Percentiles rank a stretch among this genome's conserved stretches.
Evolutionary conservation across 2,329 filamentous ascomycete genomes (phyloP).

Genomic region (Exophiala calicioides): DNA sequence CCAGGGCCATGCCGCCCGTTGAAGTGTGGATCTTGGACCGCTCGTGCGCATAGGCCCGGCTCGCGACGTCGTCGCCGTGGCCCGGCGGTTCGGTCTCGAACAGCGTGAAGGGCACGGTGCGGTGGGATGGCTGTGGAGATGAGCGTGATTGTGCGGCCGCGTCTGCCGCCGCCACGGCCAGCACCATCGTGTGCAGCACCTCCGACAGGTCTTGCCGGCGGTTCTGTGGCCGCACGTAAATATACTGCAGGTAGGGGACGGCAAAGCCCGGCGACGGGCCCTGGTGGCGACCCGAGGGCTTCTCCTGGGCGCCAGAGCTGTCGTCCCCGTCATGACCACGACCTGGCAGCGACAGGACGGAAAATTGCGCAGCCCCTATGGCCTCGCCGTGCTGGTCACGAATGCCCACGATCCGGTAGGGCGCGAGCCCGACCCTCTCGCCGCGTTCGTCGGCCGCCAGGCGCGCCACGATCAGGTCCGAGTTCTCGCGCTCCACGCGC

Average conservation of each 20-base stretch:
- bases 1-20: conserved; percentile 26
- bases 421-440: conserved; percentile 18
- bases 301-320: not conserved
- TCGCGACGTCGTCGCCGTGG: conserved; percentile 23
- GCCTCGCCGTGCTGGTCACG: conserved; percentile 22
- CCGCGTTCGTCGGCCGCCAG: conserved; percentile 22
- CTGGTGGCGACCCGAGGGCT: not conserved
- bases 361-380: conserved; percentile 31
- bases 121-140: not conserved
- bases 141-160: conserved; percentile 5
- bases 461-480: conserved; percentile 27
- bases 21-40: conserved; percentile 27
- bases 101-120: conserved; percentile 27
- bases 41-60: conserved; percentile 19
- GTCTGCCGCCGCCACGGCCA: conserved; percentile 26
- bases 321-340: not conserved
- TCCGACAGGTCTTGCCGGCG: conserved; percentile 31
- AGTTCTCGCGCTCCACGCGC: conserved; percentile 23
- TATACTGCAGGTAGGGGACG: conserved; percentile 30
- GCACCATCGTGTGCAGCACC: conserved; percentile 29
- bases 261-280: conserved; percentile 9
- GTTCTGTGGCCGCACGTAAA: conserved; percentile 26
- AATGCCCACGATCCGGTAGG: conserved; percentile 28
- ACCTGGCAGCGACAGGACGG: conserved; percentile 20
- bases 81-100: conserved; percentile 30